Evolutionary conservation across 371 early-diverging fungal species (phyloP).

Genomic region (Blakeslea trispora): DNA sequence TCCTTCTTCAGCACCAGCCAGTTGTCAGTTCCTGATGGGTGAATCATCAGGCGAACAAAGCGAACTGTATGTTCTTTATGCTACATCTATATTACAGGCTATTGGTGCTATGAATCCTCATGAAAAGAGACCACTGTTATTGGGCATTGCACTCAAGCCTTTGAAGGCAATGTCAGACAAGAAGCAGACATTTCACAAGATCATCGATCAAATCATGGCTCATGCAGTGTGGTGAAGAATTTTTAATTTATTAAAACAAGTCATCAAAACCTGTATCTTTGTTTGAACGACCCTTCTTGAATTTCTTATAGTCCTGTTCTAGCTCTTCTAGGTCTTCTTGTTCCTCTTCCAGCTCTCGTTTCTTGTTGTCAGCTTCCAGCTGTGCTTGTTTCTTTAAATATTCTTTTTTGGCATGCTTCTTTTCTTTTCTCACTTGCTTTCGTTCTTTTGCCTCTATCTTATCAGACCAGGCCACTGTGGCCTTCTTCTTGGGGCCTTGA

Average conservation of each 20-base stretch:
- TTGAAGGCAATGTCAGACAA: conserved; percentile 33
- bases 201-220: conserved; percentile 45
- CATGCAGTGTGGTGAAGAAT: conserved; percentile 37
- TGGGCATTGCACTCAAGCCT: conserved; percentile 65
- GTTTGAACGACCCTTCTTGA: conserved; percentile 52
- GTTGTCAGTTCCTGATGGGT: conserved; percentile 55
- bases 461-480: conserved; percentile 70
- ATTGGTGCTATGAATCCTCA: conserved; percentile 62
- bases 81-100: conserved; percentile 66
- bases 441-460: conserved; percentile 68
- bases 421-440: conserved; percentile 64
- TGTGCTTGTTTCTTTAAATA: conserved; percentile 53
- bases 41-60: conserved; percentile 53
- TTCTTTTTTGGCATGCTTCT: conserved; percentile 66
- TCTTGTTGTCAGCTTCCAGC: conserved; percentile 42
- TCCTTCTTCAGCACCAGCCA: conserved; percentile 50
- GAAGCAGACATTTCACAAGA: conserved; percentile 37
- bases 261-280: conserved; percentile 51
- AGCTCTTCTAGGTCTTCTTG: conserved; percentile 60
- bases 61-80: conserved; percentile 64
- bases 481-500: conserved; percentile 30
- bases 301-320: conserved; percentile 50
- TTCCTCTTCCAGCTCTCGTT: conserved; percentile 48
- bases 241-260: conserved; percentile 25
- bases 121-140: conserved; percentile 60